These are phyloP conservation scores for Gorgonomyces haynaldii DNA, from an alignment of 192 early-diverging fungal genomes.

Conservation along the genomic window DNA sequence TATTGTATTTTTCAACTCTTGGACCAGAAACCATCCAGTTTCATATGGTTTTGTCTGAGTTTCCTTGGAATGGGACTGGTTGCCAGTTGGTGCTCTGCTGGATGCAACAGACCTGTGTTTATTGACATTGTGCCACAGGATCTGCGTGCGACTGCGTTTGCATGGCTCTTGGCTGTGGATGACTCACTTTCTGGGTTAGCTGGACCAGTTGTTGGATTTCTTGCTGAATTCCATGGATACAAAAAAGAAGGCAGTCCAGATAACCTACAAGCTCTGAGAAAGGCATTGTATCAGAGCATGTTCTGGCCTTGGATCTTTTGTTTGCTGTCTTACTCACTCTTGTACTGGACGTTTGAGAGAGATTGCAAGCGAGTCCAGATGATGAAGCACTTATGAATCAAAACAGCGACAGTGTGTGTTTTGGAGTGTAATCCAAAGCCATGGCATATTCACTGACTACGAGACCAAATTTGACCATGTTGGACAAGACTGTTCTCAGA, in stretches of 20 bases:
- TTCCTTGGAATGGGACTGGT: background rate
- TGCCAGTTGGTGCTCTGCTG: background rate
- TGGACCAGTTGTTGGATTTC: background rate
- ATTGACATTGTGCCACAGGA: background rate
- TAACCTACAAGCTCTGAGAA: background rate
- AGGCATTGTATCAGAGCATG: background rate
- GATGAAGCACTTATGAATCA: no score
- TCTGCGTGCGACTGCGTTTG: background rate
- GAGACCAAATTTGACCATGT: no score
- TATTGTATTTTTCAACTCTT: background rate
- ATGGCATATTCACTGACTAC: no score
- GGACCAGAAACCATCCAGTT: background rate
- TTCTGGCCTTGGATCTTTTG: background rate
- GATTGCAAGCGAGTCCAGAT: background rate
- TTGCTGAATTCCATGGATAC: background rate
- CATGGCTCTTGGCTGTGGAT: background rate
- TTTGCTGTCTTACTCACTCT: background rate
- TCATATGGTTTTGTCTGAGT: background rate
- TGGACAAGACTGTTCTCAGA: no score
- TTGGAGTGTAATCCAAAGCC: no score
- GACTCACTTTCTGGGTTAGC: background rate
- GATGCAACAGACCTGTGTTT: background rate
- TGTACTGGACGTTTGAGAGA: background rate
- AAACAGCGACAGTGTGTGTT: no score
- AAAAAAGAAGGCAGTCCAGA: background rate